These are phyloP conservation scores for Fusarium annulatum DNA, from an alignment of 2,329 filamentous ascomycete species.

Conservation along the genomic window DNA sequence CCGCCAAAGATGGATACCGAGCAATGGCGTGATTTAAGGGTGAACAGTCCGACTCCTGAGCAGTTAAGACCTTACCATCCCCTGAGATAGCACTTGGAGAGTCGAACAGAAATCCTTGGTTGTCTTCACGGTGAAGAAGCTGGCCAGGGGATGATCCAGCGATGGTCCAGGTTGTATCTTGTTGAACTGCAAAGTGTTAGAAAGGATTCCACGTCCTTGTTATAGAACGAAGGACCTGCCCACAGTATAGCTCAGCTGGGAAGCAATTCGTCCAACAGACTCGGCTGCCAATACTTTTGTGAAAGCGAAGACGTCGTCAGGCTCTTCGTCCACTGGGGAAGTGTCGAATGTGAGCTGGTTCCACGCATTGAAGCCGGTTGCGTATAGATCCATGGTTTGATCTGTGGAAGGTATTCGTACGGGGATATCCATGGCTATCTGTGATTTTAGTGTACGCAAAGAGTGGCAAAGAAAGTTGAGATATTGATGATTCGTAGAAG, in stretches of 20 bases:
- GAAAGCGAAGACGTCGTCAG: slow-evolving; percentile 60
- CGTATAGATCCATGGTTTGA: slow-evolving; percentile 61
- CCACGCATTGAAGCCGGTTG: slow-evolving; percentile 69
- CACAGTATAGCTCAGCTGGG: slow-evolving; percentile 58
- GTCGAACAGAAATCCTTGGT: slow-evolving; percentile 6
- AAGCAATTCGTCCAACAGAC: slow-evolving; percentile 50
- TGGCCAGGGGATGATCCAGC: slow-evolving; percentile 26
- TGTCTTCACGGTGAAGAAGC: neutral
- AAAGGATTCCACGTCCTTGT: rapidly evolving
- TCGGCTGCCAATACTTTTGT: slow-evolving; percentile 53
- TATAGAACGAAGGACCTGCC: slow-evolving; percentile 47
- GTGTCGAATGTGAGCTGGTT: slow-evolving; percentile 59
- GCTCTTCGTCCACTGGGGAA: slow-evolving; percentile 45
- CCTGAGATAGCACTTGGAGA: slow-evolving; percentile 28
- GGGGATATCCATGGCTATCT: slow-evolving; percentile 18
- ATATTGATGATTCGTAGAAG: neutral
- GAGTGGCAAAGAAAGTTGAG: no score
- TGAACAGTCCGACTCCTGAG: neutral
- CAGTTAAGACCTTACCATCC: slow-evolving; percentile 22
- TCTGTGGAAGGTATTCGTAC: neutral
- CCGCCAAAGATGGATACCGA: slow-evolving; percentile 40
- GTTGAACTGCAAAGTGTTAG: slow-evolving; percentile 32
- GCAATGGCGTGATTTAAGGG: slow-evolving; percentile 19
- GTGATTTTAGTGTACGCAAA: no score
- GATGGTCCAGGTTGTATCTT: slow-evolving; percentile 30